phyloP scores from a whole-genome alignment of 306 rosid species.

The Pyrus betulifolia region DNA sequence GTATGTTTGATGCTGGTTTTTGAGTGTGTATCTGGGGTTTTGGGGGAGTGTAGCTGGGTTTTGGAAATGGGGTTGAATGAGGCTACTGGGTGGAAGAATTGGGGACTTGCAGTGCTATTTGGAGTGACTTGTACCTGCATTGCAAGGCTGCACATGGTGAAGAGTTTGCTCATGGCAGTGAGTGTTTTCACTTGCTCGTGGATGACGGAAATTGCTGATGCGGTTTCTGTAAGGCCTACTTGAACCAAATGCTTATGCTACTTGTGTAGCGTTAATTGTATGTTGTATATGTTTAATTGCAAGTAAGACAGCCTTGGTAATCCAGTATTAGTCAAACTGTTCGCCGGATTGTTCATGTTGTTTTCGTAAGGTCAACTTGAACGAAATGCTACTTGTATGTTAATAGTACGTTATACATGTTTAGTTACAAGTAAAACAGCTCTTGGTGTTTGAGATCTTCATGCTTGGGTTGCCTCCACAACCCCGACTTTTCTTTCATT shows the following conservation, averaged over 20 bases:
- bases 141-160: conserved; percentile 22
- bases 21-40: too few relatives aligned
- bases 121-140: conserved; percentile 39
- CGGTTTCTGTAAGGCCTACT: too few relatives aligned
- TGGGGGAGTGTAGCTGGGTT: conserved; percentile 13
- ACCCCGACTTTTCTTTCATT: conserved; percentile 5
- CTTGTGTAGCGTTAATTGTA: too few relatives aligned
- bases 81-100: conserved; percentile 29
- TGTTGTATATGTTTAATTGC: background rate
- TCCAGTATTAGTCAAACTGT: too few relatives aligned
- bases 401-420: too few relatives aligned
- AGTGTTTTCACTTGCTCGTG: too few relatives aligned
- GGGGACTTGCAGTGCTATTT: conserved; percentile 39
- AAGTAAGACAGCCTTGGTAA: too few relatives aligned
- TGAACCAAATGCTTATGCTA: too few relatives aligned
- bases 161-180: too few relatives aligned
- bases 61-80: conserved; percentile 7
- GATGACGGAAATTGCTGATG: too few relatives aligned
- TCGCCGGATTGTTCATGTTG: background rate
- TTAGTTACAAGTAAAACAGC: background rate
- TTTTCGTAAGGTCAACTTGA: background rate
- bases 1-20: conserved; percentile 15
- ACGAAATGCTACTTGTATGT: background rate
- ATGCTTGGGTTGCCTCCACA: conserved; percentile 18
- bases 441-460: background rate